These are phyloP conservation scores for Beauveria varroae DNA, from an alignment of 2,329 filamentous ascomycete genomes.

Conservation along the genomic window DNA sequence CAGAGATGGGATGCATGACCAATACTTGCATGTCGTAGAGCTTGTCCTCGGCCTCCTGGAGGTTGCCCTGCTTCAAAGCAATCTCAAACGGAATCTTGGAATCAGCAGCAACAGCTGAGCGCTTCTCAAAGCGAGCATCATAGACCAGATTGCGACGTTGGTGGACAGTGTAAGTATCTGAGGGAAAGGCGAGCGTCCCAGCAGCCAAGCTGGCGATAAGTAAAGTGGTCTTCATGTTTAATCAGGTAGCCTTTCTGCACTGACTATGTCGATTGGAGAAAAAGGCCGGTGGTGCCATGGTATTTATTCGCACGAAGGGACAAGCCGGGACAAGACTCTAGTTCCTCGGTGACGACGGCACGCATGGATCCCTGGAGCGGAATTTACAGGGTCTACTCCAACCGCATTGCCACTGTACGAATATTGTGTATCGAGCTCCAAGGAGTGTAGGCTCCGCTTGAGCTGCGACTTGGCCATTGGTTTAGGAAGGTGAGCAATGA, in stretches of 20 bases:
- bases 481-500: conserved; percentile 8
- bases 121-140: conserved; percentile 20
- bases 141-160: conserved; percentile 20
- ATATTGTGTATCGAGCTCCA: background rate
- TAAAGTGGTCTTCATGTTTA: conserved; percentile 17
- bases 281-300: background rate
- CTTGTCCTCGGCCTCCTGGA: conserved; percentile 37
- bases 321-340: background rate
- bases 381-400: background rate
- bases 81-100: conserved; percentile 31
- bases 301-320: background rate
- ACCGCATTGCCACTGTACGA: background rate
- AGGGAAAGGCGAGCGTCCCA: conserved; percentile 14
- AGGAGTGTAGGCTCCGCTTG: background rate
- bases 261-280: background rate
- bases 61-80: conserved; percentile 37
- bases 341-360: background rate
- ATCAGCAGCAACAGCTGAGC: conserved; percentile 14
- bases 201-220: conserved; percentile 16
- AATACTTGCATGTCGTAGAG: conserved; percentile 29
- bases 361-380: background rate
- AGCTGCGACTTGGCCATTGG: background rate
- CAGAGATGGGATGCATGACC: too few relatives aligned
- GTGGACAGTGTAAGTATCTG: conserved; percentile 23
- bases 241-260: background rate